Evolutionary conservation across 495 filamentous ascomycete species (phyloP), one percentile per base, ranked within the genome.

Genomic region (Hypomontagnella monticulosa): DNA sequence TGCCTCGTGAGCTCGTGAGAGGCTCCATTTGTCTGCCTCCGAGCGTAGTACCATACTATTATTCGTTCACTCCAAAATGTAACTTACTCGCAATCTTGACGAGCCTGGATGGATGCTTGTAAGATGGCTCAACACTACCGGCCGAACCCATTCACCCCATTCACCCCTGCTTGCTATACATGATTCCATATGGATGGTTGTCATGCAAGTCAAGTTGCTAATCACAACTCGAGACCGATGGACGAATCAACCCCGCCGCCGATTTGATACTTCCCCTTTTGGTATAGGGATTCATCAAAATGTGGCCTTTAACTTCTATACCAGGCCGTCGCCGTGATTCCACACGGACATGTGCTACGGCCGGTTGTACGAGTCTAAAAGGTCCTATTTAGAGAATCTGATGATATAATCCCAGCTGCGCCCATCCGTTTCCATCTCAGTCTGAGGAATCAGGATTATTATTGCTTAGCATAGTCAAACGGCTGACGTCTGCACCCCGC

Each of bases 261-360:
- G 50, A 59, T 60, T 37, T 49, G 18, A 53, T 51, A 52, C 42
- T 63, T 69, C 66, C 60, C 16, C 38, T 60, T 63, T 63, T 9
- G 66, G 60, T 30, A 63, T 63, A 69, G 55, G 40, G 37, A 63
- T 52, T 43, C 55, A 46, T 40, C 30, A 55, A 50, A 50, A 18
- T 15, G 44, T 37, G 12, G 32, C 33, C 18, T 47, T 20, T 49
- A 30, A 15, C 38, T 56, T 23, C 32, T 14, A 27, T 27, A 3
- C 23, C 2, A 27, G 23, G 6, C 23, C 23, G 23, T 27, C 3
- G 23, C 15, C 12, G 7, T 43, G 15, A 7, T 7, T 43, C 48
- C 11, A 54, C 23, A 43, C 55, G 32, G 55, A 63, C 60, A 63
- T 61, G 66, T 63, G 60, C 55, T 51, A 33, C 10, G 50, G 50